These are phyloP conservation scores for Penicillium concentricum DNA, from an alignment of 2,329 filamentous ascomycete species.

Conservation along the genomic window DNA sequence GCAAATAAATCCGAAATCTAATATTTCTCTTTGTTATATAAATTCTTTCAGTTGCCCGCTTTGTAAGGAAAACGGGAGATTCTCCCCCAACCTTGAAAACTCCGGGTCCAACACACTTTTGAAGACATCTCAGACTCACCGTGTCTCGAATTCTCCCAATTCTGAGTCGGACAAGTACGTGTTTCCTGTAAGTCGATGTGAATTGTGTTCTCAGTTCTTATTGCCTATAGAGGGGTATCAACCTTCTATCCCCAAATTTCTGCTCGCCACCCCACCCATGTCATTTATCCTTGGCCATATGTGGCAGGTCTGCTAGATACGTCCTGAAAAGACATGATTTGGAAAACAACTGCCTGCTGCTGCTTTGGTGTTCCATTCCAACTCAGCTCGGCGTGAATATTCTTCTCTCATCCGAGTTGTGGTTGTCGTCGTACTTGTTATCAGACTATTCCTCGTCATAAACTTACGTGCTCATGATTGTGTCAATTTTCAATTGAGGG, in stretches of 20 bases:
- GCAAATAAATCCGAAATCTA: not conserved
- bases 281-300: conserved; percentile 11
- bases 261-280: conserved; percentile 18
- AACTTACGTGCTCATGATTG: not conserved
- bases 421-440: not conserved
- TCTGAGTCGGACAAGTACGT: conserved; percentile 27
- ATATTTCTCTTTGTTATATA: conserved; percentile 3
- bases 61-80: conserved; percentile 26
- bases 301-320: conserved; percentile 7
- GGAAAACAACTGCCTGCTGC: not conserved
- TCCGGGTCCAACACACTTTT: conserved; percentile 22
- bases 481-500: not conserved
- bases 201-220: not conserved
- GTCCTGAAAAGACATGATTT: conserved; percentile 3
- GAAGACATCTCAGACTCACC: conserved; percentile 20
- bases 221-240: not conserved
- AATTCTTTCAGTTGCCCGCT: conserved; percentile 14
- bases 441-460: not conserved
- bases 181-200: conserved; percentile 30
- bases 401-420: not conserved
- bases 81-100: conserved; percentile 18
- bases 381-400: not conserved
- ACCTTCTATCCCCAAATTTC: conserved; percentile 10
- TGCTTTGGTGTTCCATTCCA: not conserved
- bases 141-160: conserved; percentile 28